Evolutionary conservation across 768 basidiomycete genomes (phyloP).

Genomic region (Mycena metata): DNA sequence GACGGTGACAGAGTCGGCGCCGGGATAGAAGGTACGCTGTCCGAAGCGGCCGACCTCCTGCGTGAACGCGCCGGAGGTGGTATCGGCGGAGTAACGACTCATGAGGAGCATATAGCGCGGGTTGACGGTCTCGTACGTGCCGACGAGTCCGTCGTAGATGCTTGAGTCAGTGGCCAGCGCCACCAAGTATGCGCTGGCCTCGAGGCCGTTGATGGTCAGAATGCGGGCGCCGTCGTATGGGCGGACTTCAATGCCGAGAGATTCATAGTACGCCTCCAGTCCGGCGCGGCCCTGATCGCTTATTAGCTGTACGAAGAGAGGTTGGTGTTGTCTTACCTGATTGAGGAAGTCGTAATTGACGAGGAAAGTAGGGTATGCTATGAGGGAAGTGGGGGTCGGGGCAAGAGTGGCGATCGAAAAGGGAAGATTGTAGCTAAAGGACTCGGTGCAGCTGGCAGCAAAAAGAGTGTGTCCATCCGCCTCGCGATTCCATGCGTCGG

Average conservation of each 20-base stretch:
- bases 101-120: constrained; percentile 31
- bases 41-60: constrained; percentile 31
- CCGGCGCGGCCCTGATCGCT: neutral
- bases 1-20: constrained; percentile 19
- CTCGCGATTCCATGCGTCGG: constrained; percentile 25
- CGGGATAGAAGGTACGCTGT: constrained; percentile 29
- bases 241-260: constrained; percentile 14
- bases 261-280: neutral
- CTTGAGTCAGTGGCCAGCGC: constrained; percentile 20
- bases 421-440: neutral
- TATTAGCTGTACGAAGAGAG: too few species aligned
- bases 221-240: constrained; percentile 29
- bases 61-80: constrained; percentile 21
- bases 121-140: constrained; percentile 22
- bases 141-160: constrained; percentile 28
- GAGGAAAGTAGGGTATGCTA: neutral
- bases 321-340: too few species aligned
- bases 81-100: constrained; percentile 27
- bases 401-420: constrained; percentile 9
- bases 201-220: constrained; percentile 23
- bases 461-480: constrained; percentile 28
- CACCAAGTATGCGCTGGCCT: constrained; percentile 22
- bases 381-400: neutral
- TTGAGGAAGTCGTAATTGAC: neutral
- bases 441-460: neutral